Base-by-base conservation (phyloP, 1,284 basidiomycete species). In the Sporisorium sorghi region DNA sequence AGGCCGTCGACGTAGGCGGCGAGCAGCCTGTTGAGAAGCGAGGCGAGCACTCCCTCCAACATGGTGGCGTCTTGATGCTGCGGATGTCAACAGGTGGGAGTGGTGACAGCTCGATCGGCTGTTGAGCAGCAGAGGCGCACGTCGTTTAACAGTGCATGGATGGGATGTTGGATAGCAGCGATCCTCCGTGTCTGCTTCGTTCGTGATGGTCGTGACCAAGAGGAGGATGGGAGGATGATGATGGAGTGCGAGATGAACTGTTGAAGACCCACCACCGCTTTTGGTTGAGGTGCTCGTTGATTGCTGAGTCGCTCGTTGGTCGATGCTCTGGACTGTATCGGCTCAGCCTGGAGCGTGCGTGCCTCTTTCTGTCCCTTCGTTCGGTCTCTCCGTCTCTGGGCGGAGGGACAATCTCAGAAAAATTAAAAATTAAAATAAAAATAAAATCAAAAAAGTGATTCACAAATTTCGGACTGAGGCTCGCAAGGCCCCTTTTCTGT, bases 1-100 rank as follows among this genome's bases (percentile, higher is more conserved):
- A 99, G 87, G 80, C 97, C 97, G 87, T 97, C 94, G 73, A 99
- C 92, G 88, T 99, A 98, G 1, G 93, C 92, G 44, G 93, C 93
- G 52, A 97, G 90, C 74, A 97, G 92, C 77, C 92, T 90, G 85
- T 97, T 97, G 44, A 84, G 77, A 23, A 84, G 75, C 28, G 79
- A 75, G 26, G 82, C 82, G n/a, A 83, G 62, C n/a, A 84, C 82
- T 35, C 82, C 81, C 54, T 84, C 82, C 53, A 84, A 64, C 82
- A 83, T 84, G 40, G 48, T 58, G 58, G 12, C 33, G 28, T 21
- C 6, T 32, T 26, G 17, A 30, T 11, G 14, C 2, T 28, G 32
- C 14, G 24, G 21, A 30, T 30, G n/a, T 28, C 43, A 43, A 8
- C 8, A 32, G n/a, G 19, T 19, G 21, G 32, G 42, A 44, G 19